These are phyloP conservation scores for Arthrobotrys pseudoclavata DNA, from an alignment of 2,329 filamentous ascomycete species.

Conservation along the genomic window DNA sequence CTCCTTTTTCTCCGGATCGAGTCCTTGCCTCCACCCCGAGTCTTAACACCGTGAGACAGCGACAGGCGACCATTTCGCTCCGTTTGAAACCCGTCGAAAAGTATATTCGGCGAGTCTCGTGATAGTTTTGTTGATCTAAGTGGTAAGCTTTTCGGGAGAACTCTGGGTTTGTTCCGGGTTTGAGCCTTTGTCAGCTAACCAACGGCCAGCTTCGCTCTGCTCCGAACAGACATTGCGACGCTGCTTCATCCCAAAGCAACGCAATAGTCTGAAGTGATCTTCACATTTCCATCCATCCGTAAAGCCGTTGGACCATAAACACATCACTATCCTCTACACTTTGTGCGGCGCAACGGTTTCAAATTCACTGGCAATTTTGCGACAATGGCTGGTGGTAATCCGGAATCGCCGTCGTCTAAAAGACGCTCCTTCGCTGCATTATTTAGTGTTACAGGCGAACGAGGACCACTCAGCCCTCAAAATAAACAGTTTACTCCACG, in stretches of 20 bases:
- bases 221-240: conserved; percentile 21
- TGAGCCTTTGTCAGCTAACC: conserved; percentile 56
- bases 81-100: conserved; percentile 20
- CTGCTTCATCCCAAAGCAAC: conserved; percentile 20
- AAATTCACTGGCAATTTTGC: background rate
- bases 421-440: conserved; percentile 34
- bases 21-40: conserved; percentile 34
- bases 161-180: conserved; percentile 24
- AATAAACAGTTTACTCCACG: conserved; percentile 40
- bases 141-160: conserved; percentile 54
- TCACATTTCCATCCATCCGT: background rate
- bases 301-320: background rate
- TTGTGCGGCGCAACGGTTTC: background rate
- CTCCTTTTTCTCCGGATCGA: conserved; percentile 52
- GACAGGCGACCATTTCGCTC: conserved; percentile 31
- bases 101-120: conserved; percentile 16
- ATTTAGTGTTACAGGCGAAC: conserved; percentile 46
- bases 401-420: conserved; percentile 52
- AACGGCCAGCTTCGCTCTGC: conserved; percentile 40
- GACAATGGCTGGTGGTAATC: conserved; percentile 52
- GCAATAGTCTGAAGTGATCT: conserved; percentile 31
- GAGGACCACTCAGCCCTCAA: conserved; percentile 40
- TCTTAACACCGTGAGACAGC: conserved; percentile 27
- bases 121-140: conserved; percentile 15
- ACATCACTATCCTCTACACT: background rate